These are phyloP conservation scores for Mycosphaerelloides madeirae DNA, from an alignment of 2,329 filamentous ascomycete genomes.

Conservation along the genomic window DNA sequence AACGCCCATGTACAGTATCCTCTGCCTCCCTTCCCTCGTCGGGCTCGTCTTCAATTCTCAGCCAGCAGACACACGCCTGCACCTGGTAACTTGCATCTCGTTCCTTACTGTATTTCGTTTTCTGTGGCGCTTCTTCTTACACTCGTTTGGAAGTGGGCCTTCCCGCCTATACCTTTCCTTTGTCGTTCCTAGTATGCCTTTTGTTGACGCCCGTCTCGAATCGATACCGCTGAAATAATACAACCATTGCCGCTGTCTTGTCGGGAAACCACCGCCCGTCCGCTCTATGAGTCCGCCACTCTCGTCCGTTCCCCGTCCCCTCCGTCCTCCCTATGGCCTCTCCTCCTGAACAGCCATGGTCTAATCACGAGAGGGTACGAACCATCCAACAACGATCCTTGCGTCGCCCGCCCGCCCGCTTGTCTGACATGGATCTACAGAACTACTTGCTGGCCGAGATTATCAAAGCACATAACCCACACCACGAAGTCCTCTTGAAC, in stretches of 20 bases:
- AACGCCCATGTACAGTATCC: slow-evolving; percentile 11
- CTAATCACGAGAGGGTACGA: slow-evolving; percentile 46
- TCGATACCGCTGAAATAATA: slow-evolving; percentile 22
- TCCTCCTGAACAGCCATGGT: slow-evolving; percentile 40
- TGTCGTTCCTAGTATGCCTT: slow-evolving; percentile 22
- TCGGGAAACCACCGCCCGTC: no score
- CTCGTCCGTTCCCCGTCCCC: slow-evolving; percentile 28
- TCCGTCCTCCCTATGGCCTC: slow-evolving; percentile 39
- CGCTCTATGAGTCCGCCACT: slow-evolving; percentile 23
- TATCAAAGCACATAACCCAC: slow-evolving; percentile 45
- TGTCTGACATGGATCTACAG: slow-evolving; percentile 23
- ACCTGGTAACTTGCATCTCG: slow-evolving; percentile 20
- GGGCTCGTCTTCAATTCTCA: slow-evolving; percentile 3
- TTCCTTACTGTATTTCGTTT: slow-evolving; percentile 20
- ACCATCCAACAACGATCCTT: slow-evolving; percentile 7
- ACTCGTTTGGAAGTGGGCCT: slow-evolving; percentile 24
- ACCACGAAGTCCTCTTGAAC: slow-evolving; percentile 40
- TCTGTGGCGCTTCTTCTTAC: slow-evolving; percentile 28
- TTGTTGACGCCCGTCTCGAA: slow-evolving; percentile 25
- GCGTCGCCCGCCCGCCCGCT: slow-evolving; percentile 9
- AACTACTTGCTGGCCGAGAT: slow-evolving; percentile 48
- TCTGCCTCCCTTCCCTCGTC: slow-evolving; percentile 9
- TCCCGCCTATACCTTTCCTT: slow-evolving; percentile 7
- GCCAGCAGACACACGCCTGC: no score
- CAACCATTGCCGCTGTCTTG: background rate